Percentiles rank a stretch among this genome's conserved stretches.
These are phyloP conservation scores for Myxozyma mucilagina DNA, from an alignment of 805 yeast species.

Conservation along the genomic window DNA sequence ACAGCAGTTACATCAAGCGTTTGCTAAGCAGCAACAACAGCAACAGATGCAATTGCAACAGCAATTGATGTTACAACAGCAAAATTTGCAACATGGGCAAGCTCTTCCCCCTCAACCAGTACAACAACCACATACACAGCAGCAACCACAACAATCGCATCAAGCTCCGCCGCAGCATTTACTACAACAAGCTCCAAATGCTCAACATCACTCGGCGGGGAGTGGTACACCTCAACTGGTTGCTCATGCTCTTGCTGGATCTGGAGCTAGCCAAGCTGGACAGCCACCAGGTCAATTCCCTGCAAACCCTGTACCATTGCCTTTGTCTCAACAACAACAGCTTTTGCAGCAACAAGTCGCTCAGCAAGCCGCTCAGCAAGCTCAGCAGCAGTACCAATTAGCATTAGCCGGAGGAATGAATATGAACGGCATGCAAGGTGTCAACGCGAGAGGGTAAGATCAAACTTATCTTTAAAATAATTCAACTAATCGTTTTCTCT, in stretches of 20 bases:
- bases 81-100: constrained; percentile 8
- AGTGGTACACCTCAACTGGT: background rate
- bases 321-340: constrained; percentile 12
- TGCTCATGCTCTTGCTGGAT: background rate
- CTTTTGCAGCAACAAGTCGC: constrained; percentile 15
- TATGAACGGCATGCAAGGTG: constrained; percentile 1
- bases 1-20: constrained; percentile 23
- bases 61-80: constrained; percentile 12
- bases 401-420: constrained; percentile 4
- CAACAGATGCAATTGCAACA: constrained; percentile 11
- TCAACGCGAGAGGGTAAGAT: background rate
- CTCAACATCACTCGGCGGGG: background rate
- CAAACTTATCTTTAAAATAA: background rate
- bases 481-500: constrained; percentile 30
- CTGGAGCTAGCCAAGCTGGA: background rate
- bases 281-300: constrained; percentile 6
- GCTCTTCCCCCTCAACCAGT: constrained; percentile 14
- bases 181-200: constrained; percentile 3
- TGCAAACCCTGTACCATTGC: constrained; percentile 5
- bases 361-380: constrained; percentile 14
- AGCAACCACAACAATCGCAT: background rate
- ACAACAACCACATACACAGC: constrained; percentile 8
- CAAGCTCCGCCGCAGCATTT: background rate
- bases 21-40: constrained; percentile 13
- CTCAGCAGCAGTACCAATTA: constrained; percentile 20